Conservation (phyloP, 768 basidiomycete genomes). For the Tylopilus sp. region DNA sequence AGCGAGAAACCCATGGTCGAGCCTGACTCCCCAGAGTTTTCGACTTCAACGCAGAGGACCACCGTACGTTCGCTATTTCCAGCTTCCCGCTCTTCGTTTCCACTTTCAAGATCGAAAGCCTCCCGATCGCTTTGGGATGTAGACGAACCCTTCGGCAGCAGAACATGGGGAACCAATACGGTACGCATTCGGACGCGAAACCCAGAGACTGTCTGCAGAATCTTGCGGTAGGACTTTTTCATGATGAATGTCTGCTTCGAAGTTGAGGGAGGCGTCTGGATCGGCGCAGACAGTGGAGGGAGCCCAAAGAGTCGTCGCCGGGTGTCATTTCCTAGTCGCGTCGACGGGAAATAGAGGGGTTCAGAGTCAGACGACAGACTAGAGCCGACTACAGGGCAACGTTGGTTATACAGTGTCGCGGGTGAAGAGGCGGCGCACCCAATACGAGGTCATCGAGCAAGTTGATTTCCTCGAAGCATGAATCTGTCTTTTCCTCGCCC, state of each 20-base stretch:
- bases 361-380: constrained; percentile 37
- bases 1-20: constrained; percentile 66
- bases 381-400: constrained; percentile 36
- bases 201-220: constrained; percentile 74
- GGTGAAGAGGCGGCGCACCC: constrained; percentile 38
- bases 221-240: constrained; percentile 82
- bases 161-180: constrained; percentile 82
- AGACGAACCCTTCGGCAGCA: constrained; percentile 46
- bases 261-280: constrained; percentile 44
- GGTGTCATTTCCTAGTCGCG: constrained; percentile 65
- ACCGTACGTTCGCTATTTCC: constrained; percentile 82
- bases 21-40: constrained; percentile 70
- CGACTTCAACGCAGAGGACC: constrained; percentile 88
- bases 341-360: constrained; percentile 56
- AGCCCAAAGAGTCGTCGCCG: constrained; percentile 68
- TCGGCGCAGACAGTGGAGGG: constrained; percentile 43
- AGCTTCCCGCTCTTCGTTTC: constrained; percentile 50
- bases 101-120: constrained; percentile 38
- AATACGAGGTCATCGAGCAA: constrained; percentile 63
- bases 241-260: constrained; percentile 57
- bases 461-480: constrained; percentile 65
- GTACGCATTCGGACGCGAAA: constrained; percentile 94
- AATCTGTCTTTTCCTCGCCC: constrained; percentile 38
- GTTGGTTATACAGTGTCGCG: background rate
- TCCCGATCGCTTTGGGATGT: constrained; percentile 31